Conservation (phyloP, 2,329 filamentous ascomycete species). For the Aureobasidium sp. region DNA sequence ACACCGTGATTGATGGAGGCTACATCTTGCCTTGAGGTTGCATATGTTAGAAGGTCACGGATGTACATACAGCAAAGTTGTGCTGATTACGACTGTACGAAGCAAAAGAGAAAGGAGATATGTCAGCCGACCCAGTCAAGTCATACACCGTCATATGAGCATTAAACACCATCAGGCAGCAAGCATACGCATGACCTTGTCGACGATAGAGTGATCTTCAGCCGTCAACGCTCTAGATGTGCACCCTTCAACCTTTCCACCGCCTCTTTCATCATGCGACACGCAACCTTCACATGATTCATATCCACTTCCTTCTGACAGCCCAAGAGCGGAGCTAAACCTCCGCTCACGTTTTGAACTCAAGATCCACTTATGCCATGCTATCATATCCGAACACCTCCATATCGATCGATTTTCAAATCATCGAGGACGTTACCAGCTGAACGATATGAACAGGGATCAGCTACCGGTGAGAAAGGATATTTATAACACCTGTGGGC, state of each 20-base stretch:
- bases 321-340: not conserved
- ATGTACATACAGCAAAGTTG: not conserved
- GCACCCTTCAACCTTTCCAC: not conserved
- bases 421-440: not conserved
- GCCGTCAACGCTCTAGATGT: not conserved
- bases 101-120: not conserved
- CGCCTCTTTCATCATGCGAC: not conserved
- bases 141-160: not conserved
- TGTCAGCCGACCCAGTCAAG: not conserved
- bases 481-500: not conserved
- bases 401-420: not conserved
- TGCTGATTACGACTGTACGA: not conserved
- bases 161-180: not conserved
- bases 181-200: not conserved
- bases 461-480: not conserved
- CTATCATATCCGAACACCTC: not conserved
- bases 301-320: not conserved
- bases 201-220: not conserved
- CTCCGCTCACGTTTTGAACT: not conserved
- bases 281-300: not conserved
- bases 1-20: slow-evolving; percentile 26
- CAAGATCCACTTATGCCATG: not conserved
- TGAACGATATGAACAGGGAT: not conserved
- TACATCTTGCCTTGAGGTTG: slow-evolving; percentile 25
- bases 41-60: no score